These are phyloP conservation scores for Senna siamea DNA, from an alignment of 306 rosid species.

Conservation along the genomic window DNA sequence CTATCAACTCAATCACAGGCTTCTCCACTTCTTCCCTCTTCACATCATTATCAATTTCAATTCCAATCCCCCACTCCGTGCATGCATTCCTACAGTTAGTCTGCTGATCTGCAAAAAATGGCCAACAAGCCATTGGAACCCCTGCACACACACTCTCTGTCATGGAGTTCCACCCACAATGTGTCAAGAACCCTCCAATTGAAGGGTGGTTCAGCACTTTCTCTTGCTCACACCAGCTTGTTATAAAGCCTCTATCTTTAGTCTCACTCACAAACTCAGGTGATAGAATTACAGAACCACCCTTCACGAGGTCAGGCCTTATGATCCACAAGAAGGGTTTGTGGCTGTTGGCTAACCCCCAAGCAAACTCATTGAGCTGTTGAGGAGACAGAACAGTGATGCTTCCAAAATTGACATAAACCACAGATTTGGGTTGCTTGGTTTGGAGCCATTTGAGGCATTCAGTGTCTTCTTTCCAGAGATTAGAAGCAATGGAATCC, in stretches of 20 bases:
- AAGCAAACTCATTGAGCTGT: too few relatives aligned
- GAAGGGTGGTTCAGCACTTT: too few relatives aligned
- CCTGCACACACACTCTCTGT: too few relatives aligned
- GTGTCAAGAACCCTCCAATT: too few relatives aligned
- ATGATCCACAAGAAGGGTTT: neutral
- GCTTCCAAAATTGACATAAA: neutral
- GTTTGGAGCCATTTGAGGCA: neutral
- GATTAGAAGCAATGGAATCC: neutral
- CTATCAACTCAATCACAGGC: neutral
- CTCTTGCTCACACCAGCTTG: too few relatives aligned
- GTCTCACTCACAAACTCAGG: too few relatives aligned
- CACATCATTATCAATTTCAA: neutral
- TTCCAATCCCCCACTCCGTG: neutral
- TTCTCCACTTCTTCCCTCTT: neutral
- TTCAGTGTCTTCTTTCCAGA: neutral
- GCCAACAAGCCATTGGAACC: neutral
- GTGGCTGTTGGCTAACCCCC: too few relatives aligned
- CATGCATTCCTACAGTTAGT: neutral
- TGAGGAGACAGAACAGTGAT: neutral
- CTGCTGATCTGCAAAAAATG: neutral
- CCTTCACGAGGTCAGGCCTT: neutral
- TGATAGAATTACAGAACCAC: too few relatives aligned
- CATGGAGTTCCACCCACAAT: too few relatives aligned
- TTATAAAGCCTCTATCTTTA: too few relatives aligned
- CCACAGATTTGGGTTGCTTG: neutral